These are phyloP conservation scores for Hymenoscyphus salicellus DNA, from an alignment of 2,329 filamentous ascomycete genomes.

Conservation along the genomic window DNA sequence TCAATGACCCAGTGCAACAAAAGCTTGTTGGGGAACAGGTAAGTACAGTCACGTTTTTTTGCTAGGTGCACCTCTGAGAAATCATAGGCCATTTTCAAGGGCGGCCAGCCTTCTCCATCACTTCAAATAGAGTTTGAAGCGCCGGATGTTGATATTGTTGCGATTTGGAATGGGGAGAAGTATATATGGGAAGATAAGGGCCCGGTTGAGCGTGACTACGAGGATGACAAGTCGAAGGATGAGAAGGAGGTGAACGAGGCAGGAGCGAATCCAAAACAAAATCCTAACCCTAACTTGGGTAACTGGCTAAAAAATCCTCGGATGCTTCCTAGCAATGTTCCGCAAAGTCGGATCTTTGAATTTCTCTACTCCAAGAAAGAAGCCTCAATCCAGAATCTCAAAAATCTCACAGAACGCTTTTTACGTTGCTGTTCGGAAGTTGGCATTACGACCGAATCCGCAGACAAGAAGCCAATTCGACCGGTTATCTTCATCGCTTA, in stretches of 20 bases:
- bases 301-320: background rate
- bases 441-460: no score
- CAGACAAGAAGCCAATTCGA: background rate
- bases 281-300: background rate
- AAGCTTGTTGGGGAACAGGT: no score
- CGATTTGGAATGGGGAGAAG: background rate
- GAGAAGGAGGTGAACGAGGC: background rate
- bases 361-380: background rate
- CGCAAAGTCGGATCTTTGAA: background rate
- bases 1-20: no score
- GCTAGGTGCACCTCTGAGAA: no score
- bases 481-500: background rate
- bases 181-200: background rate
- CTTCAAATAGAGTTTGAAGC: no score
- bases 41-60: no score
- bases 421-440: background rate
- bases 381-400: background rate
- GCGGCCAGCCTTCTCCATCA: no score
- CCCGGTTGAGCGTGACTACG: background rate
- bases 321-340: background rate
- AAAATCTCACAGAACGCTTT: background rate
- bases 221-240: background rate
- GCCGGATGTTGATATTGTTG: background rate
- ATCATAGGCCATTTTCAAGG: no score
- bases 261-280: background rate